Conservation (phyloP, 768 basidiomycete species). For the Brasilioporus rufonigricans region DNA sequence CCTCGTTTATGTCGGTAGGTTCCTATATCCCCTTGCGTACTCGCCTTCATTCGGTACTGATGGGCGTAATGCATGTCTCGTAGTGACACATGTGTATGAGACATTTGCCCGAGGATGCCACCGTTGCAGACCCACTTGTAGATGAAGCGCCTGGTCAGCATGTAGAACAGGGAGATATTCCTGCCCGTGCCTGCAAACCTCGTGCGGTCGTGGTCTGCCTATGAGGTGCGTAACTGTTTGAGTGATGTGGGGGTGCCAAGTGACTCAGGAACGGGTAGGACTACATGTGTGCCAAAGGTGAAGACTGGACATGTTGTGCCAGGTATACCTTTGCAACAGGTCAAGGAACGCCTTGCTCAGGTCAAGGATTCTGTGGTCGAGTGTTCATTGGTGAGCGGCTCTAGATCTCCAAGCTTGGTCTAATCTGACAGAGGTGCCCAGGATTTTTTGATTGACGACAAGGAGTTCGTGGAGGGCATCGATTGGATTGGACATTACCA, state of each 20-base stretch:
- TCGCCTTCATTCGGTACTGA: conserved; percentile 3
- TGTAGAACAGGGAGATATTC: conserved; percentile 81
- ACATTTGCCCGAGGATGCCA: conserved; percentile 55
- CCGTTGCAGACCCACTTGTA: conserved; percentile 77
- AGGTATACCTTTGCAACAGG: conserved; percentile 58
- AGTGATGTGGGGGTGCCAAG: background rate
- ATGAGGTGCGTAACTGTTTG: conserved; percentile 52
- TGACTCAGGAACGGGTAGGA: conserved; percentile 40
- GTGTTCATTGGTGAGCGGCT: conserved; percentile 57
- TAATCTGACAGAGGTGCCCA: conserved; percentile 27
- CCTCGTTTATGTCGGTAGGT: conserved; percentile 87
- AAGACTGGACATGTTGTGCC: conserved; percentile 81
- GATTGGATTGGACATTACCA: conserved; percentile 73
- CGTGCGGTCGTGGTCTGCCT: conserved; percentile 74
- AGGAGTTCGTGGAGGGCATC: conserved; percentile 62
- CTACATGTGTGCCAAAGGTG: conserved; percentile 72
- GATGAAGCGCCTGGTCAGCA: conserved; percentile 60
- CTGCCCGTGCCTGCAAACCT: conserved; percentile 82
- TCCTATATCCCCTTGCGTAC: background rate
- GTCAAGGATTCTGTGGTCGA: conserved; percentile 76
- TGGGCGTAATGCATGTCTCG: conserved; percentile 12
- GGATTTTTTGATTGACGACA: conserved; percentile 86
- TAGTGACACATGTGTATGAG: conserved; percentile 60
- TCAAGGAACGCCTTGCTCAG: conserved; percentile 72
- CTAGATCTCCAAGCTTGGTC: background rate